A percentile compares a stretch with the other conserved stretches of the same genome.
Conservation (phyloP, 2,329 filamentous ascomycete species). For the Didymella sp. region DNA sequence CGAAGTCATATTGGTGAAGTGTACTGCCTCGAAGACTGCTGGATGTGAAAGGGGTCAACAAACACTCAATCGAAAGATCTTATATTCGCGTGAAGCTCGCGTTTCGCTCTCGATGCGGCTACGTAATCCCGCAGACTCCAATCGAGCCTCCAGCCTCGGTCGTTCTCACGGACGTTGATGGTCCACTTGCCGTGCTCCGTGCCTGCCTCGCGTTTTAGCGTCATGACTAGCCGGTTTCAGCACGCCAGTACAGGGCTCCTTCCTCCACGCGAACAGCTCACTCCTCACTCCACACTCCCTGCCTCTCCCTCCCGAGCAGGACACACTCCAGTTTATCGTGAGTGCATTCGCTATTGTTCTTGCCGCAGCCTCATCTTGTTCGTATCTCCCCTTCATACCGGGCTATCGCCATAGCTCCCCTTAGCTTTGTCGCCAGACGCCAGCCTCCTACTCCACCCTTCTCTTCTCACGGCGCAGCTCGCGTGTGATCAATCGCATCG, state of each 20-base stretch:
- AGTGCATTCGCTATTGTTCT: conserved; percentile 47
- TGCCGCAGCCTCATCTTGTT: conserved; percentile 33
- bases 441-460: conserved; percentile 42
- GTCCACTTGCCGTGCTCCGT: conserved; percentile 32
- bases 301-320: conserved; percentile 32
- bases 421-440: conserved; percentile 43
- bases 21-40: background rate
- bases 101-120: conserved; percentile 6
- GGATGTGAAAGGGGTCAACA: background rate
- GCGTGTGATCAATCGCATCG: conserved; percentile 44
- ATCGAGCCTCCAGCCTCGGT: conserved; percentile 12
- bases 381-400: conserved; percentile 40
- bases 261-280: conserved; percentile 25
- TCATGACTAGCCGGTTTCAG: conserved; percentile 33
- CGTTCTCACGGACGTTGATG: conserved; percentile 17
- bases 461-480: conserved; percentile 41
- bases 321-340: conserved; percentile 47
- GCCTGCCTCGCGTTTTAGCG: conserved; percentile 16
- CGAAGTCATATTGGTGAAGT: conserved; percentile 69
- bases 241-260: conserved; percentile 20
- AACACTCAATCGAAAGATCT: conserved; percentile 4
- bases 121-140: conserved; percentile 16
- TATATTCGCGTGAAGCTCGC: conserved; percentile 13
- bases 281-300: conserved; percentile 13
- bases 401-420: conserved; percentile 43